Evolutionary conservation across 306 rosid species (phyloP).

Genomic region (Rosa lucieae): DNA sequence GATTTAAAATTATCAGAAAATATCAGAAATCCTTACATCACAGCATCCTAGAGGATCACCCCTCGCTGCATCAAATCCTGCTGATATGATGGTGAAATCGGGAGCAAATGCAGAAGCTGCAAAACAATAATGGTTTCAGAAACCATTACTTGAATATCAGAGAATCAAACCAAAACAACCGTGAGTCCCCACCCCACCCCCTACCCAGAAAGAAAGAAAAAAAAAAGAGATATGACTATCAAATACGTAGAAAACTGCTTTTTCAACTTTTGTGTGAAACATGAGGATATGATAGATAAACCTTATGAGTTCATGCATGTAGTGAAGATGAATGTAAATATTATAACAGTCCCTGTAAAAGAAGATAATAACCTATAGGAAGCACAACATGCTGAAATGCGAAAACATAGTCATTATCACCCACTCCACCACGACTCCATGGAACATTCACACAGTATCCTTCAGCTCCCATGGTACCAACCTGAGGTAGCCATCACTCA

Average conservation of each 20-base stretch:
- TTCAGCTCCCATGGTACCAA: conserved; percentile 94
- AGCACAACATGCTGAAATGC: conserved; percentile 90
- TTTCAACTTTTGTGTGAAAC: not conserved
- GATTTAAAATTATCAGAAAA: not conserved
- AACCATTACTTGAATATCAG: conserved; percentile 13
- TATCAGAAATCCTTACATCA: conserved; percentile 58
- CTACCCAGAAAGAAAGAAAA: too few relatives aligned
- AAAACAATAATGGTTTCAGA: conserved; percentile 31
- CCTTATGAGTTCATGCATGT: not conserved
- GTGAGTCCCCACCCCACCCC: too few relatives aligned
- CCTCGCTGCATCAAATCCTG: conserved; percentile 99
- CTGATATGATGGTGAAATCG: conserved; percentile 90
- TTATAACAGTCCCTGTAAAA: not conserved
- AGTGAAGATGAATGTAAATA: not conserved
- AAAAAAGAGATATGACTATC: too few relatives aligned
- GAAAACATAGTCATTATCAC: conserved; percentile 85
- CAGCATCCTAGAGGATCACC: conserved; percentile 98
- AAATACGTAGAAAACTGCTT: not conserved
- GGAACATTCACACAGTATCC: conserved; percentile 97
- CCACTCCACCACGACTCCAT: conserved; percentile 88
- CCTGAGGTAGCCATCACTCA: conserved; percentile 46
- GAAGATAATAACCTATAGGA: conserved; percentile 75
- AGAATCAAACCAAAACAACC: conserved; percentile 10
- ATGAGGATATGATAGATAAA: not conserved
- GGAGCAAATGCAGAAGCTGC: conserved; percentile 91